Percentiles rank a stretch among this genome's conserved stretches.
These are phyloP conservation scores for Centaurea solstitialis DNA, from an alignment of 129 eudicot genomes.

Conservation along the genomic window DNA sequence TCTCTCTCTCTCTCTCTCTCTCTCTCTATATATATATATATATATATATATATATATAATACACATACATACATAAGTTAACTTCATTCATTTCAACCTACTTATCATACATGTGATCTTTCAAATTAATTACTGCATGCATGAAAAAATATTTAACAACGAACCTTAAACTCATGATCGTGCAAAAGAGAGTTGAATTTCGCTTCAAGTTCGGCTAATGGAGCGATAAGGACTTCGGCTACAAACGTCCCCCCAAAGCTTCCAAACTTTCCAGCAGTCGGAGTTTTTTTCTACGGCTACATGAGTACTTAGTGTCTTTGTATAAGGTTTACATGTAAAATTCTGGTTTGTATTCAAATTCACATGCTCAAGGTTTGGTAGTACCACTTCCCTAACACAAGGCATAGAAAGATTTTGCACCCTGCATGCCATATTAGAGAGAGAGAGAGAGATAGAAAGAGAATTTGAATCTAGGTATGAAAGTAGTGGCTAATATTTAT, in stretches of 20 bases:
- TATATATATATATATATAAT: not conserved
- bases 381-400: slow-evolving; percentile 18
- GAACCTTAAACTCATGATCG: slow-evolving; percentile 70
- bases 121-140: not conserved
- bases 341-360: slow-evolving; percentile 10
- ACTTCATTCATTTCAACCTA: not conserved
- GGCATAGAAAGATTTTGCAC: slow-evolving; percentile 11
- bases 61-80: not conserved
- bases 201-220: slow-evolving; percentile 49
- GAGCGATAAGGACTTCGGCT: slow-evolving; percentile 50
- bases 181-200: slow-evolving; percentile 37
- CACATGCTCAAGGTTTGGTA: slow-evolving; percentile 11
- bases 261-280: slow-evolving; percentile 55
- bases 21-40: not conserved
- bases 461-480: not conserved
- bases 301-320: slow-evolving; percentile 19
- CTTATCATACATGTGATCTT: not conserved
- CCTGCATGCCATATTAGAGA: slow-evolving; percentile 36
- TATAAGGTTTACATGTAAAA: slow-evolving; percentile 10
- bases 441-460: slow-evolving; percentile 18
- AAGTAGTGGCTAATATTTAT: not conserved
- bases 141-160: slow-evolving; percentile 10
- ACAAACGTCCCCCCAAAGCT: slow-evolving; percentile 70
- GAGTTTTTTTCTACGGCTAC: not conserved
- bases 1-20: not conserved